Evolutionary conservation across 495 filamentous ascomycete species (phyloP), one percentile per base, ranked within the genome.

Genomic region (Aspergillus avenaceus): DNA sequence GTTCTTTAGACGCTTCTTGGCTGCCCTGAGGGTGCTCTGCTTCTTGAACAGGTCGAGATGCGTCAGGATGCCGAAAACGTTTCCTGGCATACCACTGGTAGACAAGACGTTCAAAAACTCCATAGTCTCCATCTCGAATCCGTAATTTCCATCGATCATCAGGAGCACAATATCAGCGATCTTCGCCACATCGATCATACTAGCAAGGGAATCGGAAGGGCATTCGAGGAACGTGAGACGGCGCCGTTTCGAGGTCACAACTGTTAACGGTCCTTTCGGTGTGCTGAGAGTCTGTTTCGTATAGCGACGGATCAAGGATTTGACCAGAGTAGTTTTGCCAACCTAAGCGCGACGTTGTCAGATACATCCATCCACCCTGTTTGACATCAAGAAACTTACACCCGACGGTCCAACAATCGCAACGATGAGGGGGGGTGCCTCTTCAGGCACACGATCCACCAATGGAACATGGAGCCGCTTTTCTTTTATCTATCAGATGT

Each of bases 71-170:
- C 95, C 95, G 62, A 97, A 97, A 18, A 98, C 90, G 59, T 98
- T 98, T 52, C 91, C 92, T 8, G 93, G 93, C 90, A 98, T 95
- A 65, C 93, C 93, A 45, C 86, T 92, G 8, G 89, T 79, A 6
- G 88, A 83, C 45, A 97, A 72, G 36, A 95, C 84, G 58, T 96
- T 97, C 60, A 98, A 68, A 57, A 98, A 98, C 67, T 98, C 93
- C 95, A 98, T 97, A 1, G 93, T 98, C 73, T 98, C 93, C 93
- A 98, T 98, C 72, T 98, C 93, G 60, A 97, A 98, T 2, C 93
- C 93, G 63, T 84, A 98, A 70, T 97, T 97, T 28, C 91, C 95
- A 63, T 98, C 93, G 51, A 98, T 97, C 88, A 98, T 90, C 24
- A 98, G 73, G 22, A 98, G 72, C 3, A 98, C 90, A 54, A 97